Evolutionary conservation across 2,329 filamentous ascomycete species (phyloP), one percentile per base, ranked within the genome.

Genomic region (Xylariales sp.): DNA sequence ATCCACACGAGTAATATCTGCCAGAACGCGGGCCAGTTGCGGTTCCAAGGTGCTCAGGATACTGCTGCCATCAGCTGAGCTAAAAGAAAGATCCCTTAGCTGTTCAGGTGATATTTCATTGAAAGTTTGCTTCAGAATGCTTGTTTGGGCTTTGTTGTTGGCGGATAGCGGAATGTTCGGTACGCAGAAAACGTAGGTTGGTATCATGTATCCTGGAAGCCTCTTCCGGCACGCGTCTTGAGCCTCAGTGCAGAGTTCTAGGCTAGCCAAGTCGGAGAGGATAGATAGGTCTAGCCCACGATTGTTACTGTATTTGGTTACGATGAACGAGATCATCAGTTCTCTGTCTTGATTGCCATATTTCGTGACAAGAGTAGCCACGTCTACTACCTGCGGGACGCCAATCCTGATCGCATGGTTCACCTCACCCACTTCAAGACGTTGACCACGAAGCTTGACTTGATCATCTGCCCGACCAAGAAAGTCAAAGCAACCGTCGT

Each of bases 401-500:
- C 76, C 76, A 15, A 75, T 69, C 34, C 80, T 81, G 52, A 95
- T 88, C 7, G 85, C 78, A 36, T 90, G 82, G 51, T 95, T 93
- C 60, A 96, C 95, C 65, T 97, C 90, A 1, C 84, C 86, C 46
- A 95, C 84, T 55, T 97, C 91, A 1, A 97, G 73, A 11, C 90
- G 75, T 59, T 96, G 90, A 0, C 90, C 90, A 9, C 91, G 80
- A 3, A 96, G 73, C 59, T 97, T 97, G 47, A 95, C 83, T 62
- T 97, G 90, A 42, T 95, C 88, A 56, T 97, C 91, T 5, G 84
- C 85, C 11, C 91, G 79, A 3, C 91, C 90, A 2, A 94, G 70
- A 56, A 96, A 96, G 42, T 91, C 85, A 50, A 95, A 90, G 31
- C 84, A 88, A 1, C 80, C 82, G 58, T 96, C 85, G 40, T 88